Evolutionary conservation across 2,329 filamentous ascomycete genomes (phyloP).

Genomic region (Cercospora janseana): DNA sequence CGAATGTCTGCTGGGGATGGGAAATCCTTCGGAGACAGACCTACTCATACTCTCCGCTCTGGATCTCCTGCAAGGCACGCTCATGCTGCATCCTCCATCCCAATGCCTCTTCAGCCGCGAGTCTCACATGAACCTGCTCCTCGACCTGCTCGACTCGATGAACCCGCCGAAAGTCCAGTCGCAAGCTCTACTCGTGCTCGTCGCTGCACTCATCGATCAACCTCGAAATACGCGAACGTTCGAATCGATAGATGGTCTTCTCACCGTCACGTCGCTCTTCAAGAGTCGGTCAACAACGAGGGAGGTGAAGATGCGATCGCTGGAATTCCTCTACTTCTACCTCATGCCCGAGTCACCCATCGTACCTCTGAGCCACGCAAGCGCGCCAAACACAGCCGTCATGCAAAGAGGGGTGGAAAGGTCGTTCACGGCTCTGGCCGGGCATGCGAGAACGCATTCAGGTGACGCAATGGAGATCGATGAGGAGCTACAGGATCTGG

Average conservation of each 20-base stretch:
- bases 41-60: slow-evolving; percentile 83
- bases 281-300: slow-evolving; percentile 80
- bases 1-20: slow-evolving; percentile 80
- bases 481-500: slow-evolving; percentile 31
- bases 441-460: slow-evolving; percentile 34
- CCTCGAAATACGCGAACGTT: slow-evolving; percentile 89
- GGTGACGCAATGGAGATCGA: slow-evolving; percentile 39
- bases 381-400: slow-evolving; percentile 31
- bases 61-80: slow-evolving; percentile 81
- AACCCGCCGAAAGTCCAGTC: slow-evolving; percentile 92
- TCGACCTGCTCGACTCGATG: slow-evolving; percentile 85
- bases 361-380: slow-evolving; percentile 24
- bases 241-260: slow-evolving; percentile 84
- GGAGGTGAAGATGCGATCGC: slow-evolving; percentile 90
- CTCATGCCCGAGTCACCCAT: slow-evolving; percentile 80
- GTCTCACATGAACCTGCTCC: slow-evolving; percentile 93
- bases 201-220: slow-evolving; percentile 80
- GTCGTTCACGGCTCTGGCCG: slow-evolving; percentile 21
- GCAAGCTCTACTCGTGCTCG: slow-evolving; percentile 82
- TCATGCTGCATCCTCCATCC: slow-evolving; percentile 87
- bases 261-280: slow-evolving; percentile 90
- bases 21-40: slow-evolving; percentile 78
- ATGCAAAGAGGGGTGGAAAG: slow-evolving; percentile 31
- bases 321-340: slow-evolving; percentile 98
- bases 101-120: slow-evolving; percentile 83